phyloP scores from a whole-genome alignment of 768 basidiomycete genomes.

The Tricholoma flavovirens region DNA sequence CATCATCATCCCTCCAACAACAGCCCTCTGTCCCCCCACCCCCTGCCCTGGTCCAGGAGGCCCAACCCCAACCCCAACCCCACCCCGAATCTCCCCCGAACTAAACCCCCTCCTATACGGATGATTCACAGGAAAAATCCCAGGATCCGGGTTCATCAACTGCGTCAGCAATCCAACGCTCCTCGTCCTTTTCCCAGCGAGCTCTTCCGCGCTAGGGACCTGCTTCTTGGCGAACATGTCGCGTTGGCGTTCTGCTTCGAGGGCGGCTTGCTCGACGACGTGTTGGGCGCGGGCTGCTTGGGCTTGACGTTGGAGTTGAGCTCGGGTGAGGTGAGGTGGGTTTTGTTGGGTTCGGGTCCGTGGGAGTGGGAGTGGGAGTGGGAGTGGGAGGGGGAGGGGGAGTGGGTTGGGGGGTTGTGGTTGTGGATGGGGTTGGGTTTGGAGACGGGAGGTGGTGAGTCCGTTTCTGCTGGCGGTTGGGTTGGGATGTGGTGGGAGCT shows the following conservation, averaged over 20 bases:
- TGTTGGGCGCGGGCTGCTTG: conserved; percentile 24
- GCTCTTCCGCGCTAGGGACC: conserved; percentile 52
- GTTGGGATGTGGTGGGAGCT: too few species aligned
- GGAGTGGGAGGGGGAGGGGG: too few species aligned
- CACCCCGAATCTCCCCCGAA: conserved; percentile 39
- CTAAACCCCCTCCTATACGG: conserved; percentile 52
- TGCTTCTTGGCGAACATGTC: conserved; percentile 75
- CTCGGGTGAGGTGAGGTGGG: not conserved
- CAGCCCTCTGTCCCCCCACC: too few species aligned
- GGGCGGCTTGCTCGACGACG: conserved; percentile 42
- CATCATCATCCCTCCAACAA: too few species aligned
- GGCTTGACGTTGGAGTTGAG: not conserved
- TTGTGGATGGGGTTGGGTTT: too few species aligned
- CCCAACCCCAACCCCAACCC: too few species aligned
- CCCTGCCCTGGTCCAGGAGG: too few species aligned
- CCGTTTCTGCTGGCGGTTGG: too few species aligned
- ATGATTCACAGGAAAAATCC: conserved; percentile 51
- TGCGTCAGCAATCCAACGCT: conserved; percentile 57
- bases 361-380: too few species aligned
- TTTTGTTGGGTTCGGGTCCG: conserved; percentile 6
- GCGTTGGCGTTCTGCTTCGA: conserved; percentile 57
- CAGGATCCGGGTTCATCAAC: conserved; percentile 68
- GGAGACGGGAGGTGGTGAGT: not conserved
- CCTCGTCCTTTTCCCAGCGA: conserved; percentile 29
- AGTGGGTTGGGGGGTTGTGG: not conserved